Conservation (phyloP, 2,329 filamentous ascomycete species). For the Pseudogymnoascus sp. region DNA sequence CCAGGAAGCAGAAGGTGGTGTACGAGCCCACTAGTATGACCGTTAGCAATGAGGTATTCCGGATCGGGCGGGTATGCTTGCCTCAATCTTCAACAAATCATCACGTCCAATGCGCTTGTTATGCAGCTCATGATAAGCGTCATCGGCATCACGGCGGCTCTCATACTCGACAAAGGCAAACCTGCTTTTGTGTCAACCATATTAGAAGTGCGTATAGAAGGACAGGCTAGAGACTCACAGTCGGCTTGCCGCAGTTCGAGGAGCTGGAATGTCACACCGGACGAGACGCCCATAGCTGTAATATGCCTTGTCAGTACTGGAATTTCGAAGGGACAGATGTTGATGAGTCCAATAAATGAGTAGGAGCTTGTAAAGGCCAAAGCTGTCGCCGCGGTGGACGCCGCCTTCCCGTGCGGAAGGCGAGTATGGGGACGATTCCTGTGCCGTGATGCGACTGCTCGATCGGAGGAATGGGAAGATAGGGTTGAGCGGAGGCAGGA, state of each 20-base stretch:
- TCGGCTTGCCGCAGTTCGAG: constrained; percentile 84
- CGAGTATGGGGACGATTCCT: constrained; percentile 9
- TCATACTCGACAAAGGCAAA: constrained; percentile 99
- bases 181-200: constrained; percentile 40
- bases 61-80: constrained; percentile 36
- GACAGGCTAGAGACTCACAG: constrained; percentile 59
- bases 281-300: constrained; percentile 91
- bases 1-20: constrained; percentile 95
- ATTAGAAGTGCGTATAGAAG: constrained; percentile 24
- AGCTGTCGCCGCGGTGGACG: constrained; percentile 14
- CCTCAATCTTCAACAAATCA: constrained; percentile 95
- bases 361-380: constrained; percentile 18
- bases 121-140: constrained; percentile 99
- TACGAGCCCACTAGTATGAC: constrained; percentile 77
- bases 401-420: constrained; percentile 15
- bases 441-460: constrained; percentile 26
- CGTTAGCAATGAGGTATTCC: background rate
- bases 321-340: constrained; percentile 15
- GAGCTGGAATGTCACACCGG: constrained; percentile 95
- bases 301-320: constrained; percentile 23
- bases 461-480: constrained; percentile 32
- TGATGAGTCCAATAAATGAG: constrained; percentile 9
- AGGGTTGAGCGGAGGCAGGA: constrained; percentile 32
- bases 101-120: constrained; percentile 97
- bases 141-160: constrained; percentile 93